Percentiles rank a stretch among this genome's conserved stretches.
phyloP scores from a whole-genome alignment of 306 rosid species.

The Inga leiocalycina region DNA sequence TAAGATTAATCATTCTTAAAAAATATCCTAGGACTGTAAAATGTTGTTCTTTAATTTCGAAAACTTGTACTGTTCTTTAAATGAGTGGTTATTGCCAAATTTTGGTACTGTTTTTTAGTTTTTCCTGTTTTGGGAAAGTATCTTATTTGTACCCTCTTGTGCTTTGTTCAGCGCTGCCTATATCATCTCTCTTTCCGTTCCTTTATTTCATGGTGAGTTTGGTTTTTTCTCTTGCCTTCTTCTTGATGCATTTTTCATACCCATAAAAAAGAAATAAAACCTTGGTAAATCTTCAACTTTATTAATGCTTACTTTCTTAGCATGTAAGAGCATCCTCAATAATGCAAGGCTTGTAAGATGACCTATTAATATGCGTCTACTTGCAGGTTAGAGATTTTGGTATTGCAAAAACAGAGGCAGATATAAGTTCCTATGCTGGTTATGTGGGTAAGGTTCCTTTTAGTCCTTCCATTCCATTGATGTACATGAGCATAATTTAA shows the following conservation, averaged over 20 bases:
- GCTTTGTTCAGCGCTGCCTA: slow-evolving; percentile 43
- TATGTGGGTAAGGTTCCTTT: slow-evolving; percentile 61
- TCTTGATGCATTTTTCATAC: neutral
- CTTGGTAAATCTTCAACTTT: too few relatives aligned
- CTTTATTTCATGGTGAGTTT: slow-evolving; percentile 46
- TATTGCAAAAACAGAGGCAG: slow-evolving; percentile 74
- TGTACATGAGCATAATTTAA: neutral
- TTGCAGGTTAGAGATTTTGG: slow-evolving; percentile 78
- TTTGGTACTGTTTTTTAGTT: neutral
- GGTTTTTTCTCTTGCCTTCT: neutral
- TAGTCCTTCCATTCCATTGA: slow-evolving; percentile 5
- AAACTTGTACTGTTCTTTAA: neutral
- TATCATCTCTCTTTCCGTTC: slow-evolving; percentile 53
- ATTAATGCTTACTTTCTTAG: neutral
- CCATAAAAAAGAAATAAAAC: neutral
- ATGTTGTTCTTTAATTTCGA: too few relatives aligned
- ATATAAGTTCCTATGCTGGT: slow-evolving; percentile 85
- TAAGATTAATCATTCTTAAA: neutral
- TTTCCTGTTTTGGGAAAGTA: neutral
- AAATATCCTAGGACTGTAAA: neutral
- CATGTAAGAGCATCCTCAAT: too few relatives aligned
- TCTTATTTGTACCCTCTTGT: slow-evolving; percentile 2
- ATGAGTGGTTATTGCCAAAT: neutral
- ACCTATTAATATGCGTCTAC: neutral
- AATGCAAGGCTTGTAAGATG: neutral